Conservation (phyloP, 2,329 filamentous ascomycete species). For the Penicillium crustosum region DNA sequence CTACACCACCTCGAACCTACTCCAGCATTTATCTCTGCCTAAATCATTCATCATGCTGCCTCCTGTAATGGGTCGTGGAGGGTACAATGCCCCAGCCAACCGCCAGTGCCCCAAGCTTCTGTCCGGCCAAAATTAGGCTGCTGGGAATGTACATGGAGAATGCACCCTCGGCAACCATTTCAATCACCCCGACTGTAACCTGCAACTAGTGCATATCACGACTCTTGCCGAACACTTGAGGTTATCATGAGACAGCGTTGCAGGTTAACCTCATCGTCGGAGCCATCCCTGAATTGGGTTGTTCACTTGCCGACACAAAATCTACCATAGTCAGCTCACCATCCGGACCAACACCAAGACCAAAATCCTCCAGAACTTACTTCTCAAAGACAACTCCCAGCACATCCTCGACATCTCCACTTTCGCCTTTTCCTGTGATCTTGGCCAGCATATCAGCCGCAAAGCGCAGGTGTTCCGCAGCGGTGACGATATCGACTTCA, state of each 20-base stretch:
- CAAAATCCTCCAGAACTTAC: constrained; percentile 53
- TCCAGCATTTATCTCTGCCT: not conserved
- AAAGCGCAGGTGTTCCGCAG: constrained; percentile 81
- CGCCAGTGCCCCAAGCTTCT: not conserved
- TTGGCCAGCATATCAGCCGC: constrained; percentile 78
- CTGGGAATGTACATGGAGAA: not conserved
- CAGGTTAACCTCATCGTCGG: not conserved
- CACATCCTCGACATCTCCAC: constrained; percentile 90
- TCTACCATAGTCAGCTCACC: constrained; percentile 36
- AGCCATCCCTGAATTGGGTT: not conserved
- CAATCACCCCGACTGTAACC: not conserved
- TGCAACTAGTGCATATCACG: not conserved
- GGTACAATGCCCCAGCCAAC: constrained; percentile 32
- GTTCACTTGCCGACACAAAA: constrained; percentile 58
- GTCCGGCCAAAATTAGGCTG: not conserved
- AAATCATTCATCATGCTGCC: not conserved
- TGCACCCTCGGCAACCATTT: not conserved
- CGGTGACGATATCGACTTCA: constrained; percentile 76
- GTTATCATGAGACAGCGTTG: not conserved
- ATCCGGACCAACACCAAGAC: constrained; percentile 3
- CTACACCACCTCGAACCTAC: not conserved
- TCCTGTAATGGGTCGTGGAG: constrained; percentile 40
- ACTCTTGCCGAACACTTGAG: not conserved
- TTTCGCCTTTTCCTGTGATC: constrained; percentile 83
- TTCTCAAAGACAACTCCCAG: constrained; percentile 97